Evolutionary conservation across 2,329 filamentous ascomycete genomes (phyloP).

Genomic region (Colletotrichum sublineola): DNA sequence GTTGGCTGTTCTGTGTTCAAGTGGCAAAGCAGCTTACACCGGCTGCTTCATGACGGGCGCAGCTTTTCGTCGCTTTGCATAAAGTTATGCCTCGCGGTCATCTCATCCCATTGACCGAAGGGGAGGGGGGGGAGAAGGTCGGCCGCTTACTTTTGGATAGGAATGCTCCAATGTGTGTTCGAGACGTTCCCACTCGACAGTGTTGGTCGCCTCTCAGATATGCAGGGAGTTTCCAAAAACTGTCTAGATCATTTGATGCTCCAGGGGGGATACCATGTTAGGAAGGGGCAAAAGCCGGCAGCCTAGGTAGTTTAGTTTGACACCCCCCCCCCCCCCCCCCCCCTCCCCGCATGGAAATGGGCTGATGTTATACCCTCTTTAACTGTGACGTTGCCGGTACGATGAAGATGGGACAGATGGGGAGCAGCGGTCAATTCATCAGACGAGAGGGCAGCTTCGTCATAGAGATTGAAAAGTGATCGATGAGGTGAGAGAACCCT

Average conservation of each 20-base stretch:
- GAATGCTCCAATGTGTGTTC: background rate
- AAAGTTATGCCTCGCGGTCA: background rate
- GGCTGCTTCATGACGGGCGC: background rate
- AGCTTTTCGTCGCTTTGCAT: background rate
- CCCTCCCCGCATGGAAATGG: background rate
- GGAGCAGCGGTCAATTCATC: background rate
- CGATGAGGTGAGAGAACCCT: too few species aligned
- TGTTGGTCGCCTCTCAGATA: constrained; percentile 1
- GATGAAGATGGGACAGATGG: background rate
- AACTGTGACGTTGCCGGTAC: constrained; percentile 5
- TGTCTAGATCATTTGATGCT: background rate
- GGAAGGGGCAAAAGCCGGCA: background rate
- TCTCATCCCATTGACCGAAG: background rate
- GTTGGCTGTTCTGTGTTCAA: too few species aligned
- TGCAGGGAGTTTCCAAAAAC: constrained; percentile 12
- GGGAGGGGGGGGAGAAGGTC: background rate
- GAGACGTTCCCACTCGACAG: constrained; percentile 1
- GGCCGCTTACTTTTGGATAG: background rate
- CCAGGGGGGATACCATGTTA: constrained; percentile 6
- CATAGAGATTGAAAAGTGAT: background rate
- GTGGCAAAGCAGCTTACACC: background rate
- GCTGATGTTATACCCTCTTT: background rate
- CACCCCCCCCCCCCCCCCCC: background rate
- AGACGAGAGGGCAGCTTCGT: background rate
- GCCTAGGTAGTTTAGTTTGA: background rate